Evolutionary conservation across 495 filamentous ascomycete genomes (phyloP).

Genomic region (Rusavskia elegans): DNA sequence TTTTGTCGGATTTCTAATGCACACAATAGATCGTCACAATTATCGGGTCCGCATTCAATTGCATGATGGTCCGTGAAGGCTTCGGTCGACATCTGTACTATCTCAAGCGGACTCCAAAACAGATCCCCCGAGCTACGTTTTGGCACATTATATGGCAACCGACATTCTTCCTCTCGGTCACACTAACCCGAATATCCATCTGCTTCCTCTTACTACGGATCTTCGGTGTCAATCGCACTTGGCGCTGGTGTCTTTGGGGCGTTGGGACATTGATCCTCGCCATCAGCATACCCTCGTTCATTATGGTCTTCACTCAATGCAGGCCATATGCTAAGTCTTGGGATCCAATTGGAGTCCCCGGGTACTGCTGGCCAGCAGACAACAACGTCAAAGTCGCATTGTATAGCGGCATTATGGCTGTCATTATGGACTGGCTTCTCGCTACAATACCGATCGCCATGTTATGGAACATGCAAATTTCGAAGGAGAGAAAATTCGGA

Average conservation of each 20-base stretch:
- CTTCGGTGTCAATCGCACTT: neutral
- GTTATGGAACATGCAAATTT: no score
- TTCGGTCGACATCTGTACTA: constrained; percentile 1
- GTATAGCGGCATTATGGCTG: no score
- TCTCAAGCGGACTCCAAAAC: neutral
- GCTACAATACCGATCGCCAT: no score
- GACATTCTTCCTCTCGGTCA: constrained; percentile 4
- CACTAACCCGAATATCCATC: constrained; percentile 1
- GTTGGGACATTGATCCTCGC: neutral
- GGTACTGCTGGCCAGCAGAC: neutral
- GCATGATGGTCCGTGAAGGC: constrained; percentile 1
- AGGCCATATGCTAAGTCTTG: neutral
- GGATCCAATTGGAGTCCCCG: neutral
- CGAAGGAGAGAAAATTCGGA: neutral
- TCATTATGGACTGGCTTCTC: no score
- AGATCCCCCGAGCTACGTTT: neutral
- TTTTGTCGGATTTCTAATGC: neutral
- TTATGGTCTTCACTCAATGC: constrained; percentile 1
- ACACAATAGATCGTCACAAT: neutral
- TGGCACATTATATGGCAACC: constrained; percentile 3
- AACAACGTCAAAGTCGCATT: no score
- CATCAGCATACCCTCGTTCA: neutral
- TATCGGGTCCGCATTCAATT: neutral
- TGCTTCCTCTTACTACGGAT: neutral
- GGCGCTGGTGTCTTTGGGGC: neutral